Evolutionary conservation across 306 rosid species (phyloP), one percentile per base, ranked within the genome.

Genomic region (Argentina anserina): DNA sequence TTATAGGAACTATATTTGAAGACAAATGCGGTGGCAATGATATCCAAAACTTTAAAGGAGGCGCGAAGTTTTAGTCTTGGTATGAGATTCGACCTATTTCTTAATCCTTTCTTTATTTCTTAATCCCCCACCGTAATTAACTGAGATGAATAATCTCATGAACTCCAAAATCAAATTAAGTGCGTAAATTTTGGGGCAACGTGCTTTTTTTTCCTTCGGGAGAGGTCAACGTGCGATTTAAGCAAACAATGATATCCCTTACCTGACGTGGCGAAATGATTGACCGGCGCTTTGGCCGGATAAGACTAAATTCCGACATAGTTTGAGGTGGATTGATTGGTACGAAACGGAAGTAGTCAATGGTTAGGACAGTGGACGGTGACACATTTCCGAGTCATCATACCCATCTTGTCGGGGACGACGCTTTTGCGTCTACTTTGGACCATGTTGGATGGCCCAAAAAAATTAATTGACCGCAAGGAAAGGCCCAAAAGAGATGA

Each of bases 11-110:
- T 52, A 55, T 39, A 42, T 39, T 11, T 25, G 20, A 45, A 56
- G 11, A 49, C 50, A 46, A 8, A 40, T 50, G 40, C 13, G 83
- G 95, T 93, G 98, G 90, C 80, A 53, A 69, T 60, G 39, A 78
- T 88, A 93, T 93, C 97, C 89, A 58, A 78, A 74, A 59, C 53
- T 68, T 33, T 39, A 18, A 52, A 46, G 60, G 26, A 23, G 53
- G 62, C 23, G 36, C 60, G 55, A 23, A 40, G 3, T 42, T 72
- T 0, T 29, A 65, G 50, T n/a, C 17, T 17, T 2, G 33, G 15
- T 6, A 4, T 37, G 11, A 15, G 25, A 45, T 31, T 49, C 40
- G n/a, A 11, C 31, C 42, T 7, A 17, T 31, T 33, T 61, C 13
- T 61, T 61, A 17, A 61, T 18, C 23, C 39, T 0, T n/a, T n/a